phyloP scores from a whole-genome alignment of 179 eudicot species.

The Beta macrorhiza region DNA sequence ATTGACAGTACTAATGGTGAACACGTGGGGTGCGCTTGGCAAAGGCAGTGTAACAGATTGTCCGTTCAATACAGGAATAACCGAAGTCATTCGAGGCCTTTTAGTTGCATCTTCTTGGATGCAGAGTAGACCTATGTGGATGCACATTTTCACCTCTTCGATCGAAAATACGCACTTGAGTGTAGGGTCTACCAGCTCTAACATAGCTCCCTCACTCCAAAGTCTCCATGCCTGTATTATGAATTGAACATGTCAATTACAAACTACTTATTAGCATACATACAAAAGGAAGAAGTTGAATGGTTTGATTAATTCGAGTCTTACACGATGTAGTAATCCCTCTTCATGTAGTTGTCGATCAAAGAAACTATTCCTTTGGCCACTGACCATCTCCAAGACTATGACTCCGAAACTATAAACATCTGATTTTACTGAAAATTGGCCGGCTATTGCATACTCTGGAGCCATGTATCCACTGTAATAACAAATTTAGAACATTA shows the following conservation, averaged over 20 bases:
- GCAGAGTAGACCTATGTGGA: slow-evolving; percentile 35
- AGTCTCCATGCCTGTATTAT: slow-evolving; percentile 39
- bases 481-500: background rate
- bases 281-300: background rate
- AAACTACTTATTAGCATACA: background rate
- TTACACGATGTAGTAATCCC: background rate
- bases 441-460: too few species aligned
- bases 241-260: background rate
- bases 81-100: slow-evolving; percentile 14
- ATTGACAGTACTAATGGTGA: background rate
- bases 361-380: too few species aligned
- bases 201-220: slow-evolving; percentile 20
- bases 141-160: slow-evolving; percentile 27
- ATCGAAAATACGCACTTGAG: slow-evolving; percentile 2
- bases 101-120: slow-evolving; percentile 31
- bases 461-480: background rate
- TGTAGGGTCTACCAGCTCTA: slow-evolving; percentile 12
- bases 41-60: background rate
- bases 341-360: background rate
- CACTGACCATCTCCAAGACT: too few species aligned
- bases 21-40: background rate
- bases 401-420: too few species aligned
- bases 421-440: too few species aligned
- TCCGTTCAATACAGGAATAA: slow-evolving; percentile 1
- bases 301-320: background rate